phyloP scores from a whole-genome alignment of 306 rosid species.

The Lathyrus oleraceus region DNA sequence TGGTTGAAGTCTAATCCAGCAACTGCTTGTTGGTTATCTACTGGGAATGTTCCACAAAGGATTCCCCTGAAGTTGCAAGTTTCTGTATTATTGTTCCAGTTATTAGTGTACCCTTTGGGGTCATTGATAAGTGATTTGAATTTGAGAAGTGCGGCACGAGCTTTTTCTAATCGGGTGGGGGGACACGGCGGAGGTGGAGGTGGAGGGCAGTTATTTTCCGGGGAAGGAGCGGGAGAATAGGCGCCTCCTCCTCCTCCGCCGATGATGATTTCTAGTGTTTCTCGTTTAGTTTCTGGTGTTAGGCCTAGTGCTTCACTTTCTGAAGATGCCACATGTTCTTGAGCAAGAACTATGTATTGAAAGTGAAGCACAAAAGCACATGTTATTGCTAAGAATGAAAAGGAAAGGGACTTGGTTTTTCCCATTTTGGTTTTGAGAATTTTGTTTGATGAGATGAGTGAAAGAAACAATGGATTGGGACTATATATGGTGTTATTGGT shows the following conservation, averaged over 20 bases:
- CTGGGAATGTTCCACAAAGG: constrained; percentile 32
- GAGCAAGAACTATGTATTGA: neutral
- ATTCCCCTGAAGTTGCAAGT: constrained; percentile 40
- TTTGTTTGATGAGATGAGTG: neutral
- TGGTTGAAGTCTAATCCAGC: constrained; percentile 64
- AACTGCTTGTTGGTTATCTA: neutral
- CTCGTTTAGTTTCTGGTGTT: constrained; percentile 22
- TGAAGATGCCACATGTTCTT: constrained; percentile 21
- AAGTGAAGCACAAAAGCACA: constrained; percentile 22
- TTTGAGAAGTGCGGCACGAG: neutral
- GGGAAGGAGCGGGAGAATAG: constrained; percentile 41
- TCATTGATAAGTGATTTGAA: constrained; percentile 31
- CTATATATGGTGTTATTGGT: neutral
- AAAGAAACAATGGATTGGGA: neutral
- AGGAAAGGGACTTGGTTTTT: constrained; percentile 15
- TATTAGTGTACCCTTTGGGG: neutral
- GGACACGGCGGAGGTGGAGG: neutral
- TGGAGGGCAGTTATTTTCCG: constrained; percentile 5
- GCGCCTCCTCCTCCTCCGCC: constrained; percentile 42
- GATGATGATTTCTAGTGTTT: constrained; percentile 44
- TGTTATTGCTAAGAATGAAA: constrained; percentile 25
- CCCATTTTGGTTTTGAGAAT: constrained; percentile 26
- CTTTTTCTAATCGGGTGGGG: constrained; percentile 31
- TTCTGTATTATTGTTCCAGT: constrained; percentile 25
- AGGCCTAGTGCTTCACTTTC: constrained; percentile 42